Base-by-base conservation (phyloP, 495 filamentous ascomycete species). In the Neurospora sp. region DNA sequence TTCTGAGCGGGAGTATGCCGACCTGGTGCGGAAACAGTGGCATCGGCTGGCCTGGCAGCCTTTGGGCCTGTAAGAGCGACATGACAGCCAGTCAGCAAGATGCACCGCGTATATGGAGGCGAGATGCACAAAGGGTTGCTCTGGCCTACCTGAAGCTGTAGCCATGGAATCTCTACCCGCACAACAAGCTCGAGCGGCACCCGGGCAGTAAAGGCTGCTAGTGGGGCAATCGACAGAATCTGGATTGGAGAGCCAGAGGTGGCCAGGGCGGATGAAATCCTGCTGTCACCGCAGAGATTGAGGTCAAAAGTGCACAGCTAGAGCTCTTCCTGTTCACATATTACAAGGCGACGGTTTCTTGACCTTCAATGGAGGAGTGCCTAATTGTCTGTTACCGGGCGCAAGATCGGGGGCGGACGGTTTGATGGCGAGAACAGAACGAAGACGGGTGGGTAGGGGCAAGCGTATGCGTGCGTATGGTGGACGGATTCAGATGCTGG, bases 101-200 rank as follows among this genome's bases (percentile, higher is more conserved):
- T 40, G 27, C 7, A 9, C 35, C 9, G 35, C 6, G 12, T 37
- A 65, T 65, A 65, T 35, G 53, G 27, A 65, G 53, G 53, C 53
- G 14, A 65, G 14, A 65, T 31, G 53, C 14, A 44, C 22, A 38
- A 61, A 9, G 42, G n/a, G 41, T 53, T 16, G n/a, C 45, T 31
- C 38, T 39, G 73, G 27, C 72, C 61, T 73, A 78, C 77, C 74
- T 74, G 75, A 73, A 61, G 73, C 35, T 40, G 72, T 70, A n/a
- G 71, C 53, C 72, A 74, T 75, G 31, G 53, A 31, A 44, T 65
- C 12, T 65, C 53, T 65, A 27, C 22, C 22, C 6, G 53, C 53
- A 14, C 14, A 65, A 16, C 53, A 37, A 65, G 53, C 53, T 65
- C 27, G 53, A 65, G 53, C 14, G 53, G 6, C 22, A 65, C 53